phyloP scores from a whole-genome alignment of 2,329 filamentous ascomycete species.

The Ceratocystis colombiana region DNA sequence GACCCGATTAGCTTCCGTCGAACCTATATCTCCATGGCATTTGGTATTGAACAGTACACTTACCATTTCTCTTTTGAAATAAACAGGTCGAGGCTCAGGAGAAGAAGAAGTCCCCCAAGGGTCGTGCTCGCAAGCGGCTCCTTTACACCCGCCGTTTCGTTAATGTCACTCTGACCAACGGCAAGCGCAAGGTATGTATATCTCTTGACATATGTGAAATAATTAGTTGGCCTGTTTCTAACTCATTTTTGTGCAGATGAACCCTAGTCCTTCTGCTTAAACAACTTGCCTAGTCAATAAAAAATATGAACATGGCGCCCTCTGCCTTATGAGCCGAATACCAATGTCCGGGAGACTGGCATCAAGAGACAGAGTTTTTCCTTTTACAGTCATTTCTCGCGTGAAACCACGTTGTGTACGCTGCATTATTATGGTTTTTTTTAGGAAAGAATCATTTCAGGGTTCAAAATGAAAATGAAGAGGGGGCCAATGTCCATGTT shows the following conservation, averaged over 20 bases:
- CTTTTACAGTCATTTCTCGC: background rate
- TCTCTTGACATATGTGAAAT: background rate
- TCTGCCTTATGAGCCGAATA: slow-evolving; percentile 20
- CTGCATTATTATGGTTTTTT: background rate
- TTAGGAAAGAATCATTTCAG: background rate
- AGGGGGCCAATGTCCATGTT: background rate
- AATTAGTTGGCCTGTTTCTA: background rate
- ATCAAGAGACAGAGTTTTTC: slow-evolving; percentile 16
- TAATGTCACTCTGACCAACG: slow-evolving; percentile 92
- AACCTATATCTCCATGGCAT: too few relatives aligned
- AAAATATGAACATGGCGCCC: slow-evolving; percentile 20
- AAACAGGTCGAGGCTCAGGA: slow-evolving; percentile 73
- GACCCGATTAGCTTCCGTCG: background rate
- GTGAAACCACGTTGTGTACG: background rate
- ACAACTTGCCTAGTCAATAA: slow-evolving; percentile 25
- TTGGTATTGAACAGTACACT: background rate
- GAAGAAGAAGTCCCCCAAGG: slow-evolving; percentile 96
- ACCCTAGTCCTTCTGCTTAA: slow-evolving; percentile 37
- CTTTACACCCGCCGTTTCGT: slow-evolving; percentile 96
- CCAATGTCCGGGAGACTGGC: slow-evolving; percentile 20
- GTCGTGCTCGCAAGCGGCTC: slow-evolving; percentile 93
- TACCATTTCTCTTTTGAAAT: background rate
- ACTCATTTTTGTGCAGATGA: slow-evolving; percentile 31
- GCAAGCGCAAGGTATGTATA: slow-evolving; percentile 79
- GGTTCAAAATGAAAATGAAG: background rate